Evolutionary conservation across 202 grass and related monocot genomes (phyloP).

Genomic region (Dendrocalamus latiflorus): DNA sequence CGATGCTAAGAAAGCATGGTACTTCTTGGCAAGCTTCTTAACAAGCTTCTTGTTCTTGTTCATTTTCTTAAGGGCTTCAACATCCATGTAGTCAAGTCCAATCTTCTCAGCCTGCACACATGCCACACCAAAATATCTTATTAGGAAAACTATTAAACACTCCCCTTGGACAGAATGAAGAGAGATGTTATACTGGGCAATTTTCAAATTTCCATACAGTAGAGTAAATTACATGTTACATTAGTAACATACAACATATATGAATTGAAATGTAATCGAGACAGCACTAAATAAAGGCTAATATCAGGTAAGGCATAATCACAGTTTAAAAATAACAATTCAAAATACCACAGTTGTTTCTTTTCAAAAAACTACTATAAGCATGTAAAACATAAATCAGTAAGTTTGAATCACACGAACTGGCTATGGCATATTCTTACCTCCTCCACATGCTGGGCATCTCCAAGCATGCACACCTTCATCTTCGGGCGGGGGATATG

Average conservation of each 20-base stretch:
- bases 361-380: neutral
- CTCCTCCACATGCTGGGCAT: conserved; percentile 82
- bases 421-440: neutral
- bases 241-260: neutral
- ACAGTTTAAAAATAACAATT: neutral
- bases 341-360: neutral
- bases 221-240: neutral
- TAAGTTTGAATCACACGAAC: neutral
- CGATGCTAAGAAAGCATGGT: conserved; percentile 89
- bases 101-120: conserved; percentile 71
- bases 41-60: conserved; percentile 99
- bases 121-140: neutral
- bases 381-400: neutral
- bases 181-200: neutral
- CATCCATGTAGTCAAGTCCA: conserved; percentile 89
- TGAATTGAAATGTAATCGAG: neutral
- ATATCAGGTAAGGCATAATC: neutral
- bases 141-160: neutral
- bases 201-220: neutral
- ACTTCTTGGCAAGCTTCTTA: conserved; percentile 93
- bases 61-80: conserved; percentile 86
- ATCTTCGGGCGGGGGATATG: conserved; percentile 87
- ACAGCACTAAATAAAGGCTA: neutral
- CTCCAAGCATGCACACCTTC: conserved; percentile 96
- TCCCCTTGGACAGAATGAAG: neutral